A percentile compares a stretch with the other conserved stretches of the same genome.
Conservation (phyloP, 495 filamentous ascomycete genomes). For the Penicillium pulvis region DNA sequence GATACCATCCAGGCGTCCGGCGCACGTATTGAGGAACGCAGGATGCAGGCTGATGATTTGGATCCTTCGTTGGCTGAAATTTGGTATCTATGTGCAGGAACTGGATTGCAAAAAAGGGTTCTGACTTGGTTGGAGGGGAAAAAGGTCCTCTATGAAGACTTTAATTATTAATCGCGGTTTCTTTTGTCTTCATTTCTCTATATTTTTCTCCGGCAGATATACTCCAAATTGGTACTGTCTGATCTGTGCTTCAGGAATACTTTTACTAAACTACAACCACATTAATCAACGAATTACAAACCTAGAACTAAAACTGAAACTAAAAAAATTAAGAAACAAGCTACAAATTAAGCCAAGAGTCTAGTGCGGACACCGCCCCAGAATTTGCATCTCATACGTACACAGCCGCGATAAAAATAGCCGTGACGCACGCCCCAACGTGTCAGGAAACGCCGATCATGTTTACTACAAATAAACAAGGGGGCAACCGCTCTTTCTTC, state of each 20-base stretch:
- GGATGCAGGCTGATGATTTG: constrained; percentile 34
- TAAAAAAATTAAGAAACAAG: too few species aligned
- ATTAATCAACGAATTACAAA: too few species aligned
- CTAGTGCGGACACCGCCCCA: not conserved
- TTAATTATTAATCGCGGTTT: constrained; percentile 56
- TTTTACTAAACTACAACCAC: too few species aligned
- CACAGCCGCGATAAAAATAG: constrained; percentile 30
- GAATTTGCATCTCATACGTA: not conserved
- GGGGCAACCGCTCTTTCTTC: constrained; percentile 5
- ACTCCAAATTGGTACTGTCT: too few species aligned
- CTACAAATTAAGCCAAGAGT: not conserved
- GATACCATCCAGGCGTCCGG: constrained; percentile 45
- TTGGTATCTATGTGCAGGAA: constrained; percentile 71
- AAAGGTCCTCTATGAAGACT: constrained; percentile 68
- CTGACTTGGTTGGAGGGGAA: constrained; percentile 65
- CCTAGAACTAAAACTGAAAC: too few species aligned
- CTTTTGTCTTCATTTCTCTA: not conserved
- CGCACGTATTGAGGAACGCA: constrained; percentile 42
- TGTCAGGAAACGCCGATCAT: constrained; percentile 30
- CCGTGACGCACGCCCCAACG: constrained; percentile 27
- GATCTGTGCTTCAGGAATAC: too few species aligned
- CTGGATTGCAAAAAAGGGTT: constrained; percentile 55
- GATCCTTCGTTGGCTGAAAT: constrained; percentile 46
- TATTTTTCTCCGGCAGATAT: not conserved
- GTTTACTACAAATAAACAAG: constrained; percentile 18